Percentiles rank a stretch among this genome's conserved stretches.
These are phyloP conservation scores for Prunus davidiana DNA, from an alignment of 306 rosid species.

Conservation along the genomic window DNA sequence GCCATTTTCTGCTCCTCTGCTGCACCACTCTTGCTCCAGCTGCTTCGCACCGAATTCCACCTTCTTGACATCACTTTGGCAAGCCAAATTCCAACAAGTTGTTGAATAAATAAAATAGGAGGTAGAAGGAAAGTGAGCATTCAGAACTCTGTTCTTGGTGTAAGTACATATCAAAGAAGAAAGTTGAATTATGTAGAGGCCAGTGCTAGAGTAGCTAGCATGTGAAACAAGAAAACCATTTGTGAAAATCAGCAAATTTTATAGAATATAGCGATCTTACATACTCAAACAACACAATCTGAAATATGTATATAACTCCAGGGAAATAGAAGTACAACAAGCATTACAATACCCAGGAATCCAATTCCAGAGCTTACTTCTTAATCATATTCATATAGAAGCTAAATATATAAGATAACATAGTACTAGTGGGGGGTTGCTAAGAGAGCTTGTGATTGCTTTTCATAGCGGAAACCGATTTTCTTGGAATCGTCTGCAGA, in stretches of 20 bases:
- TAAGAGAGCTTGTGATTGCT: constrained; percentile 59
- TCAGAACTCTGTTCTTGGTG: neutral
- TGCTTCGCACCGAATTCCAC: no score
- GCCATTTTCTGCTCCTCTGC: no score
- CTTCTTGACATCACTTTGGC: no score
- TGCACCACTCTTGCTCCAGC: no score
- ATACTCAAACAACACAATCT: neutral
- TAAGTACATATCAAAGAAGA: neutral
- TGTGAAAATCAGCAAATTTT: neutral
- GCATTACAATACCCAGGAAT: neutral
- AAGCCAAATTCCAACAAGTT: no score
- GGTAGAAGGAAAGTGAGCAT: neutral
- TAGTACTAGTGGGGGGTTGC: constrained; percentile 31
- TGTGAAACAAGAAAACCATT: neutral
- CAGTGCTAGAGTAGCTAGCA: neutral
- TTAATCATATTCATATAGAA: neutral
- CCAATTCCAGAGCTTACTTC: neutral
- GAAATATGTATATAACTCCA: neutral
- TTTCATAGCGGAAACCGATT: constrained; percentile 61
- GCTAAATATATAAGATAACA: neutral
- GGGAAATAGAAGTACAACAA: neutral
- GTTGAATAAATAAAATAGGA: neutral
- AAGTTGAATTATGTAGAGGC: neutral
- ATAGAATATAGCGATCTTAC: neutral
- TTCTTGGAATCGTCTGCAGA: constrained; percentile 80